phyloP scores from a whole-genome alignment of 2,329 filamentous ascomycete genomes.

The Dactylonectria macrodidyma region DNA sequence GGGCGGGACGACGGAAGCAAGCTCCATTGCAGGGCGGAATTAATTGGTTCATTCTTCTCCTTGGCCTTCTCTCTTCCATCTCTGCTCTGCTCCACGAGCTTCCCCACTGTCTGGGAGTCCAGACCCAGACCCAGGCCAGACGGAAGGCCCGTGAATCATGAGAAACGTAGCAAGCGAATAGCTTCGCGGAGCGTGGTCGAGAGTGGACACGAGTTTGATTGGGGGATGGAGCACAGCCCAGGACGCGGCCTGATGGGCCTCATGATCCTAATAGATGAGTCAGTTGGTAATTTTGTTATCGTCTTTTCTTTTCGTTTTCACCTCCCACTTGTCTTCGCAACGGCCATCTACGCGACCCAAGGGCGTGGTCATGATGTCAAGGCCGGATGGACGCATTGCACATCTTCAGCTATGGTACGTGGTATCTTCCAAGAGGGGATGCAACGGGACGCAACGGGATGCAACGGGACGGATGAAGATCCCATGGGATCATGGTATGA shows the following conservation, averaged over 20 bases:
- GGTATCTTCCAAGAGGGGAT: not conserved
- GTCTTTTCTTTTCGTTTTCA: not conserved
- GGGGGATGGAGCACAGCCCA: conserved; percentile 21
- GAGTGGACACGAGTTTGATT: conserved; percentile 35
- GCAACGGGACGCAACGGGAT: not conserved
- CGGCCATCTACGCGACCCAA: not conserved
- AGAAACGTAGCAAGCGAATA: conserved; percentile 28
- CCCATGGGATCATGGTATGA: not conserved
- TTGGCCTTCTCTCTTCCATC: not conserved
- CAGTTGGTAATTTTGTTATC: not conserved
- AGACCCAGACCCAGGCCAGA: not conserved
- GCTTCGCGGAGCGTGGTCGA: conserved; percentile 32
- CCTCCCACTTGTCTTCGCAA: not conserved
- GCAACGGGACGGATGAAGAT: no score
- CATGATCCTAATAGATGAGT: not conserved
- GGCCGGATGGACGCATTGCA: not conserved
- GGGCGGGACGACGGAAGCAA: conserved; percentile 2
- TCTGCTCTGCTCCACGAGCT: not conserved
- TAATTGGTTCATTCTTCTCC: not conserved
- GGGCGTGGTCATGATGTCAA: conserved; percentile 11
- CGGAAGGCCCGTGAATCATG: not conserved
- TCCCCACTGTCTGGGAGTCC: no score
- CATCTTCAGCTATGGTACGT: not conserved
- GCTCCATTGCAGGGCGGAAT: conserved; percentile 5
- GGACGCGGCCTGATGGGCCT: conserved; percentile 16